Evolutionary conservation across 1,139 yeast genomes (phyloP), one percentile per base, ranked within the genome.

Genomic region (Diutina sp.): DNA sequence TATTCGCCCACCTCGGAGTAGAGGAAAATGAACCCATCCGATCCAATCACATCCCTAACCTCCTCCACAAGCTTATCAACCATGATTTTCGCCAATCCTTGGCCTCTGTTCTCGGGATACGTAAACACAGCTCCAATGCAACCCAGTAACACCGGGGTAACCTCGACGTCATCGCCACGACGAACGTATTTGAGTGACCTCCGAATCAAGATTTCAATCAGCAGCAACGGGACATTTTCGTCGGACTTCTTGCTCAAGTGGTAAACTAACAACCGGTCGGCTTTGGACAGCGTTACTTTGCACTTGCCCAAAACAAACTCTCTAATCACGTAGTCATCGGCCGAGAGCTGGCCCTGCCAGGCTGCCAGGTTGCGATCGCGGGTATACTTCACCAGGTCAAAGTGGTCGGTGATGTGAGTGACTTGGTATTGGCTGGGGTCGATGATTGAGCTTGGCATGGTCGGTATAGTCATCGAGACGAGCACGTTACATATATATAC

Each of bases 1-100:
- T 80, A 86, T 58, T 82, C 83, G 6, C 90, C 91, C 47, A 87
- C 78, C 64, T 86, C 95, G 45, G 90, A 84, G 73, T 86, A 87
- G 58, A 86, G 72, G 58, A 77, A 79, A 14, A 77, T 69, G 56
- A 77, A 74, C 18, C 80, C 78, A 57, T 77, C 72, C 25, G 65
- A 60, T 6, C 74, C 74, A 52, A 74, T 59, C 18, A 61, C 57
- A n/a, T 38, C 59, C 4, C 65, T 62, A 4, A 52, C 56, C 55
- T 64, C 66, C n/a, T 69, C 68, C 44, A 71, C 70, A 51, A 79
- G 61, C 56, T 72, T 68, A 60, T 80, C 83, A 55, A 87, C 74
- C 89, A 87, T 80, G 46, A 72, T 64, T 32, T 70, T 70, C 1
- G 89, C 91, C 62, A 82, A 82, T 1, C 93, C 90, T 61, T 79